Evolutionary conservation across 805 yeast genomes (phyloP).

Genomic region (Metschnikowia arizonensis): DNA sequence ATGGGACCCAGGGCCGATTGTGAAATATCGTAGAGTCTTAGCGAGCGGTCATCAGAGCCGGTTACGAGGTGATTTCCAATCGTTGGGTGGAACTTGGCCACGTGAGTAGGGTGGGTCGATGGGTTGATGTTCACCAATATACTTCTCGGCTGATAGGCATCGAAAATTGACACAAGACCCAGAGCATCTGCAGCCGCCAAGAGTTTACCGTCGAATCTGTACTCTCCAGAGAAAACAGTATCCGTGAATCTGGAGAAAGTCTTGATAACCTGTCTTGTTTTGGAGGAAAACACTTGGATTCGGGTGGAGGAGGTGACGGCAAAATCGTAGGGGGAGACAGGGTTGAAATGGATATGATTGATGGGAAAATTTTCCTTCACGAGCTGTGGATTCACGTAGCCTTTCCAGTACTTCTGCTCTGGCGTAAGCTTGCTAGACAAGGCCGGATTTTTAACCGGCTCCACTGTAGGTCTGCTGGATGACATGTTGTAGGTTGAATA

Average conservation of each 20-base stretch:
- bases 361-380: slow-evolving; percentile 93
- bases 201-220: slow-evolving; percentile 84
- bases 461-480: slow-evolving; percentile 60
- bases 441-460: slow-evolving; percentile 64
- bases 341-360: slow-evolving; percentile 82
- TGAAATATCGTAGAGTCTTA: slow-evolving; percentile 83
- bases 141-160: slow-evolving; percentile 73
- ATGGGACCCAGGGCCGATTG: slow-evolving; percentile 68
- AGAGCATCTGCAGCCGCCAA: slow-evolving; percentile 94
- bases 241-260: slow-evolving; percentile 87
- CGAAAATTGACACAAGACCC: slow-evolving; percentile 88
- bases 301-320: slow-evolving; percentile 91
- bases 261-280: slow-evolving; percentile 85
- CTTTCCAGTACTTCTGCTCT: slow-evolving; percentile 92
- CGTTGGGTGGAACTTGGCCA: slow-evolving; percentile 84
- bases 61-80: slow-evolving; percentile 71
- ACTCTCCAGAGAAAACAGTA: slow-evolving; percentile 87
- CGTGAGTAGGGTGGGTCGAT: slow-evolving; percentile 84
- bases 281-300: slow-evolving; percentile 89
- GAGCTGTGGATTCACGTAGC: slow-evolving; percentile 76
- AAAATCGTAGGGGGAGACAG: slow-evolving; percentile 80
- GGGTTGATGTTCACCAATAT: slow-evolving; percentile 78
- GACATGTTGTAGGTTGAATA: slow-evolving; percentile 52
- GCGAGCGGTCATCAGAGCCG: slow-evolving; percentile 87
- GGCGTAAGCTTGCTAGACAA: slow-evolving; percentile 84